phyloP scores from a whole-genome alignment of 257 asterid genomes.

The Rehmannia glutinosa region DNA sequence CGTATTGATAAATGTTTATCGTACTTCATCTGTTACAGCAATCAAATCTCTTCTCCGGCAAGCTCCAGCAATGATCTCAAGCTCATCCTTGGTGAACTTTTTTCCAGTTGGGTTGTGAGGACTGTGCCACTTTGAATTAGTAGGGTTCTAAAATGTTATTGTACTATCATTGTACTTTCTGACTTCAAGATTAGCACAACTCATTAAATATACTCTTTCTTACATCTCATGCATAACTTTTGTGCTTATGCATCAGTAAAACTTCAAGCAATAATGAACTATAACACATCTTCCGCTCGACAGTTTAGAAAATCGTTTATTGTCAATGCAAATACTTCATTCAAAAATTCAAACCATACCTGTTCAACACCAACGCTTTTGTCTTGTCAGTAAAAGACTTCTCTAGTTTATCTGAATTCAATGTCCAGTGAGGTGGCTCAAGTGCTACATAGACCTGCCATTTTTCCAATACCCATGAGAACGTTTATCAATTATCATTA shows the following conservation, averaged over 20 bases:
- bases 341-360: slow-evolving; percentile 34
- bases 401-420: slow-evolving; percentile 52
- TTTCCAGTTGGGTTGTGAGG: slow-evolving; percentile 98
- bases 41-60: slow-evolving; percentile 65
- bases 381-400: slow-evolving; percentile 55
- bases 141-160: slow-evolving; percentile 15
- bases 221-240: neutral
- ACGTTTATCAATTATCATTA: neutral
- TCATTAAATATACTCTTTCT: neutral
- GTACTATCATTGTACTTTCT: neutral
- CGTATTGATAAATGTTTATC: slow-evolving; percentile 19
- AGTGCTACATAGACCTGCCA: slow-evolving; percentile 78
- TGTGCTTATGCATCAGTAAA: neutral
- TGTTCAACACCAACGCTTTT: slow-evolving; percentile 80
- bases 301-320: neutral
- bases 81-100: slow-evolving; percentile 73
- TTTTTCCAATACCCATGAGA: slow-evolving; percentile 8
- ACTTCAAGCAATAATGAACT: neutral
- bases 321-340: neutral
- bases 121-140: slow-evolving; percentile 51
- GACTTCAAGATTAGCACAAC: slow-evolving; percentile 1
- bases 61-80: slow-evolving; percentile 76
- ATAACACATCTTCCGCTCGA: no score
- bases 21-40: slow-evolving; percentile 94
- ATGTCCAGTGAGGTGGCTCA: slow-evolving; percentile 77